Conservation (phyloP, 495 filamentous ascomycete genomes). For the Penicillium turbatum region DNA sequence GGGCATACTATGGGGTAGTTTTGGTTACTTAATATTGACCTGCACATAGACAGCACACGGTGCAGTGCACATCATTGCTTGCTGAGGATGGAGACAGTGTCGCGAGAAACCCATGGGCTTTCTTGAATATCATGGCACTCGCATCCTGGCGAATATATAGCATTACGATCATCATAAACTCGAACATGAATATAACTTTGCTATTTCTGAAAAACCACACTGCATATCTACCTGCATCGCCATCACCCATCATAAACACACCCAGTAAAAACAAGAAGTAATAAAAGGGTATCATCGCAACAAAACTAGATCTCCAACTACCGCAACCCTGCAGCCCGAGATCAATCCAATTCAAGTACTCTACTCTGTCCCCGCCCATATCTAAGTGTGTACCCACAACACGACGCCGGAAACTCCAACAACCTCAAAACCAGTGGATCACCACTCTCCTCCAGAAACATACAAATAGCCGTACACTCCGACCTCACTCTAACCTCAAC, state of each 20-base stretch:
- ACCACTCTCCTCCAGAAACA: constrained; percentile 33
- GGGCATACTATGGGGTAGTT: not conserved
- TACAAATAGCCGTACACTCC: constrained; percentile 46
- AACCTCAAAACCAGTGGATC: constrained; percentile 24
- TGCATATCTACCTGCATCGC: not conserved
- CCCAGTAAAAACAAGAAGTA: not conserved
- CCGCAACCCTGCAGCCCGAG: too few species aligned
- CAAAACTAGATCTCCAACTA: not conserved
- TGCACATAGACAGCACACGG: not conserved
- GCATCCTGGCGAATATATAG: not conserved
- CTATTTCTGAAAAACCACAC: not conserved
- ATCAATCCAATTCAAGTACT: constrained; percentile 2
- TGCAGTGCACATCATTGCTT: not conserved
- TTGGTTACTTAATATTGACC: constrained; percentile 8
- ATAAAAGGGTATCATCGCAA: not conserved
- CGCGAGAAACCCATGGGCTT: not conserved
- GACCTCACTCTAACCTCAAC: constrained; percentile 34
- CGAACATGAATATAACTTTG: not conserved
- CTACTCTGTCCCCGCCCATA: constrained; percentile 61
- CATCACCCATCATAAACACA: not conserved
- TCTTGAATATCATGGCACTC: not conserved
- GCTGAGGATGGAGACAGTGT: not conserved
- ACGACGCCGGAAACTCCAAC: constrained; percentile 57
- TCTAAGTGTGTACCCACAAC: constrained; percentile 72
- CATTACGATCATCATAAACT: not conserved